These are phyloP conservation scores for Trypanosoma boissoni DNA, from an alignment of 208 protist species.

Conservation along the genomic window DNA sequence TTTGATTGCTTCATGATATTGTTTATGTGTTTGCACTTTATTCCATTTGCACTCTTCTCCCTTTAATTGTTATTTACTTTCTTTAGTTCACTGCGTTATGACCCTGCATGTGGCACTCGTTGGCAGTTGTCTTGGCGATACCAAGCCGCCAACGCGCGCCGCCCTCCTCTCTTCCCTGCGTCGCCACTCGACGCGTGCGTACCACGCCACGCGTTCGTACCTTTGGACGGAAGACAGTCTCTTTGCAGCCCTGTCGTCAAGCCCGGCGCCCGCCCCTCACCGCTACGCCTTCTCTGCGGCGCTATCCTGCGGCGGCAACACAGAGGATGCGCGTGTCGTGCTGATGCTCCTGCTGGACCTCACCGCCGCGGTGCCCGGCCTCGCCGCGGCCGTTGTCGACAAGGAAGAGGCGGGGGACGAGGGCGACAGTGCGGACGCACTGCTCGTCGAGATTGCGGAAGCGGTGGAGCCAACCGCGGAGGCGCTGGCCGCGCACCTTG, in stretches of 20 bases:
- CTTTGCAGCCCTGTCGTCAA: constrained; percentile 14
- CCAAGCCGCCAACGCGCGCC: constrained; percentile 4
- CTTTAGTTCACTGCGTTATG: too few relatives aligned
- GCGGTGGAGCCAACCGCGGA: constrained; percentile 20
- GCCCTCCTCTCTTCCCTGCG: constrained; percentile 20
- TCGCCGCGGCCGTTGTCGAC: constrained; percentile 1
- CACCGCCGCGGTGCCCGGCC: constrained; percentile 14
- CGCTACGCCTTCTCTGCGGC: constrained; percentile 24
- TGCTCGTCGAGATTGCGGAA: constrained; percentile 34
- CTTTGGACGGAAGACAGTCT: constrained; percentile 29
- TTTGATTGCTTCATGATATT: too few relatives aligned
- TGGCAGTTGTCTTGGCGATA: constrained; percentile 9
- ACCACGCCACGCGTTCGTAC: constrained; percentile 27
- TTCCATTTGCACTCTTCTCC: too few relatives aligned
- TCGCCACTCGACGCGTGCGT: constrained; percentile 12
- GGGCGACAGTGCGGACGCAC: constrained; percentile 10
- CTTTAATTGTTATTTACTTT: too few relatives aligned
- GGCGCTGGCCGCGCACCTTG: constrained; percentile 5
- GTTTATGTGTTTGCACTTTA: too few relatives aligned
- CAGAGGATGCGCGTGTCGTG: constrained; percentile 26
- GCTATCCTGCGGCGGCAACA: constrained; percentile 22
- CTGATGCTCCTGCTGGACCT: constrained; percentile 27
- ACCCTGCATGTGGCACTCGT: constrained; percentile 17
- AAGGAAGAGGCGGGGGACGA: constrained; percentile 5
- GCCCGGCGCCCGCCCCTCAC: not conserved